Conservation (phyloP, 1,284 basidiomycete species). For the Ceratobasidium sp. region DNA sequence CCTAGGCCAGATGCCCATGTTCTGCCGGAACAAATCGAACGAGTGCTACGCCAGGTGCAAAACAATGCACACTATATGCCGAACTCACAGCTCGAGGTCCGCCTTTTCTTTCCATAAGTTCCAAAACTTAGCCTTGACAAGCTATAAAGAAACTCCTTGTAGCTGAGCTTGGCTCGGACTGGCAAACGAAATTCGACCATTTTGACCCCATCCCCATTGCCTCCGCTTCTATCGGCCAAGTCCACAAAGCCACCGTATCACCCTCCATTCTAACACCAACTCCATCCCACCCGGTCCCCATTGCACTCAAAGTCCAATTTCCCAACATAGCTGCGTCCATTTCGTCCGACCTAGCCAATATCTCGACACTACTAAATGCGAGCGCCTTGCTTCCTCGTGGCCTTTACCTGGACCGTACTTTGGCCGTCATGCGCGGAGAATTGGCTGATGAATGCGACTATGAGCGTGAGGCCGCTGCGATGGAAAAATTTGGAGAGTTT, state of each 20-base stretch:
- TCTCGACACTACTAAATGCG: conserved; percentile 84
- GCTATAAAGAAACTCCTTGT: conserved; percentile 74
- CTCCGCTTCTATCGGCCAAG: conserved; percentile 97
- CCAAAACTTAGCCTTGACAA: not conserved
- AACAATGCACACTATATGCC: conserved; percentile 99
- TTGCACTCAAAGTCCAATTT: conserved; percentile 97
- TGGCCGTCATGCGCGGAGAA: conserved; percentile 89
- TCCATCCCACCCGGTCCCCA: conserved; percentile 51
- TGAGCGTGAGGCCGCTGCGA: conserved; percentile 82
- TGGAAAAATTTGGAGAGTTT: conserved; percentile 68
- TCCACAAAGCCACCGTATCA: conserved; percentile 80
- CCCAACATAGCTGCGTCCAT: conserved; percentile 91
- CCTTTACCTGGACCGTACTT: conserved; percentile 88
- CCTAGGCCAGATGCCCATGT: conserved; percentile 76
- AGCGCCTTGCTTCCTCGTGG: conserved; percentile 87
- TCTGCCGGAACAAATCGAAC: conserved; percentile 88
- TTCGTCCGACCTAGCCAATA: conserved; percentile 86
- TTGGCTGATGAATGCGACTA: conserved; percentile 97
- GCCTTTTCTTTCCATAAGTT: not conserved
- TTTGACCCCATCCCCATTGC: conserved; percentile 93
- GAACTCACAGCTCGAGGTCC: conserved; percentile 94
- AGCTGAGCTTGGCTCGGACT: conserved; percentile 78
- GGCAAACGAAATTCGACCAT: conserved; percentile 75
- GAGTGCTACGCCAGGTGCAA: conserved; percentile 90
- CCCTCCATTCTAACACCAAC: conserved; percentile 46